Conservation (phyloP, 1,139 yeast species). For the Geotrichum bryndzae region DNA sequence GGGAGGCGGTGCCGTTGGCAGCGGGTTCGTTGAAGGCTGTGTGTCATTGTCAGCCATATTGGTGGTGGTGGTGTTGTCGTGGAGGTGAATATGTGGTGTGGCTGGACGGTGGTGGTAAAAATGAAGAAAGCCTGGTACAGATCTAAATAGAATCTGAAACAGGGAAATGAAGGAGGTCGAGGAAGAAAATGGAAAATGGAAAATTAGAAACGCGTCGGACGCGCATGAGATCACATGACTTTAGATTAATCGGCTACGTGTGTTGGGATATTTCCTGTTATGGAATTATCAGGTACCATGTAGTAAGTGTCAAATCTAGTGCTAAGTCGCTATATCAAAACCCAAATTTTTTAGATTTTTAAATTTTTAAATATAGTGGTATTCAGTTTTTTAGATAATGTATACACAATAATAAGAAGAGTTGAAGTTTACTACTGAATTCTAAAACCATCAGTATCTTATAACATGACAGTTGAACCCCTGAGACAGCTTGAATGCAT, state of each 20-base stretch:
- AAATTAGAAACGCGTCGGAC: background rate
- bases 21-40: slow-evolving; percentile 2
- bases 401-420: no score
- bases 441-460: no score
- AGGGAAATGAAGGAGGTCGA: background rate
- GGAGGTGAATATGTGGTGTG: background rate
- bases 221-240: background rate
- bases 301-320: no score
- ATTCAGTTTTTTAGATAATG: no score
- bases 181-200: background rate
- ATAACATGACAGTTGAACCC: no score
- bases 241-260: background rate
- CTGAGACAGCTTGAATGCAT: no score
- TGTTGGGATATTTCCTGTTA: background rate
- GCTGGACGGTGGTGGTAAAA: background rate
- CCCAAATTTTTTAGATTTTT: no score
- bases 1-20: background rate
- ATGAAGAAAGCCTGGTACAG: background rate
- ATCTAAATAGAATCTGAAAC: background rate
- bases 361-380: no score
- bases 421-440: no score
- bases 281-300: background rate
- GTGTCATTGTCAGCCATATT: background rate
- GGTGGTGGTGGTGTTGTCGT: background rate
- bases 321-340: no score